phyloP scores from a whole-genome alignment of 148 eudicot genomes.

The Hydrangea macrophylla region DNA sequence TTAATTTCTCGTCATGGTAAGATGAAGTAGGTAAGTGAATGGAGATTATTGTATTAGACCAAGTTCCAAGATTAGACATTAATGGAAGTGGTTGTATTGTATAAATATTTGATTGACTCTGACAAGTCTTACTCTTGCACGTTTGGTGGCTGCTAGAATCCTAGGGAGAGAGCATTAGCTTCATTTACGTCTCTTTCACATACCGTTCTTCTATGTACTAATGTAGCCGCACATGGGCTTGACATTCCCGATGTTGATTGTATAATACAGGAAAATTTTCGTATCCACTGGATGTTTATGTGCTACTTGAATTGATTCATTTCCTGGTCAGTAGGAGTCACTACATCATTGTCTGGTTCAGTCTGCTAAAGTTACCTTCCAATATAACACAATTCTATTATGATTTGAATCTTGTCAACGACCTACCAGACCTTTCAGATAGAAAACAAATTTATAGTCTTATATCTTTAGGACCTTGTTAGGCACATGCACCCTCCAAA shows the following conservation, averaged over 20 bases:
- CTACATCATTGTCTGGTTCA: no score
- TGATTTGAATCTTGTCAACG: no score
- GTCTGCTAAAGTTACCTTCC: no score
- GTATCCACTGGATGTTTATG: no score
- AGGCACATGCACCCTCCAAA: no score
- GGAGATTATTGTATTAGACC: not conserved
- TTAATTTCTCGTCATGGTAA: constrained; percentile 79
- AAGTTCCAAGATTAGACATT: not conserved
- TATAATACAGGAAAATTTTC: constrained; percentile 89
- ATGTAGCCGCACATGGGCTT: constrained; percentile 98
- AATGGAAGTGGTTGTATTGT: not conserved
- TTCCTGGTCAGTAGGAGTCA: no score
- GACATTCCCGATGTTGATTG: constrained; percentile 97
- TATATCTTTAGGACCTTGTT: no score
- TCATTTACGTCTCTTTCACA: constrained; percentile 70
- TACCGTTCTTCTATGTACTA: constrained; percentile 92
- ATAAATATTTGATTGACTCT: not conserved
- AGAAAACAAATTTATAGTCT: no score
- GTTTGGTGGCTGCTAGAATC: constrained; percentile 40
- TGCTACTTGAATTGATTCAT: no score
- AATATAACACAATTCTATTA: no score
- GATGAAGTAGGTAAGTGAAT: constrained; percentile 76
- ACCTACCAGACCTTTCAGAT: no score
- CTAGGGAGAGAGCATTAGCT: constrained; percentile 83
- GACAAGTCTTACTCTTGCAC: not conserved